Evolutionary conservation across 768 basidiomycete genomes (phyloP), one percentile per base, ranked within the genome.

Genomic region (Infundibulicybe gibba): DNA sequence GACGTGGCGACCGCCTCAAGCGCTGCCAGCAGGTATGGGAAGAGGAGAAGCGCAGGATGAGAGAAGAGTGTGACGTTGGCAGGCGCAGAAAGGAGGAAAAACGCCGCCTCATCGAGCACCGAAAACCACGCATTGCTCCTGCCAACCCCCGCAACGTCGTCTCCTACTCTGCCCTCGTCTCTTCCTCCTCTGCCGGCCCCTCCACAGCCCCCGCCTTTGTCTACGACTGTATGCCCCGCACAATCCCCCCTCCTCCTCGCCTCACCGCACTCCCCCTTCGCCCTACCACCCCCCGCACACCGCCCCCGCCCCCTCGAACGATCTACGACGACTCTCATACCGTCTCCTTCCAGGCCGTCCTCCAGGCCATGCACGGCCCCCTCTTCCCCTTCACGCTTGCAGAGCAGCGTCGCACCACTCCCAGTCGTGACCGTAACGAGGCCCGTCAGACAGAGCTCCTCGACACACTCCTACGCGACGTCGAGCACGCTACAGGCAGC

Each of bases 291-390:
- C 68, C 20, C 66, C 74, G 40, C 62, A 65, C 13, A 57, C 51
- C 25, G 54, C 49, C 35, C 58, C 41, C 32, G 43, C 34, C 44
- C 35, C 50, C 54, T 5, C 42, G 50, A 25, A 54, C 57, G 42
- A 49, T 59, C n/a, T 66, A 65, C 40, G 63, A 70, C 48, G 62
- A 66, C 34, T 60, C 68, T 16, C 67, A 68, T 16, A 54, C 70
- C 6, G 73, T 85, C 10, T 61, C 77, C 1, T 84, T 85, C 60
- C 68, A 70, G 41, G 78, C 81, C 32, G 81, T 85, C 42, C 61
- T 80, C 38, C 58, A 58, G 39, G 74, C 75, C 57, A 83, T 85
- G 78, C 69, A 76, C 35, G 83, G 83, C 4, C 67, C 71, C 4
- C 66, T 85, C 15, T 85, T 85, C 53, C 79, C 75, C 1, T 49